These are phyloP conservation scores for Tephrocybe sp. DNA, from an alignment of 768 basidiomycete genomes.

Conservation along the genomic window DNA sequence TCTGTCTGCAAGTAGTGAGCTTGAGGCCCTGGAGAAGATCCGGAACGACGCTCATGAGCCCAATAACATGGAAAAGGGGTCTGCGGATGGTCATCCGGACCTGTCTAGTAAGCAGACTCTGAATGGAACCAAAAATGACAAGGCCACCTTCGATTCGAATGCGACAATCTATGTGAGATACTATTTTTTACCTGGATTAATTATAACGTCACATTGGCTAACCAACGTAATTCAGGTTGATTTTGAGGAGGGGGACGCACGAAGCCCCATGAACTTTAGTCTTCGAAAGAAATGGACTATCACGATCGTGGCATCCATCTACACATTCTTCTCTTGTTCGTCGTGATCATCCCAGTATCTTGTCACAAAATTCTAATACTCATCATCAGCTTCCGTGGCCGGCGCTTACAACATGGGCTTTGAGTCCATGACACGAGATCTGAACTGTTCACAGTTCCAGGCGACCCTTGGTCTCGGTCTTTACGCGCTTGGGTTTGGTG, in stretches of 20 bases:
- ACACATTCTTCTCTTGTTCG: slow-evolving; percentile 47
- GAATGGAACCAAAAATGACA: not conserved
- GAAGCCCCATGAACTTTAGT: slow-evolving; percentile 23
- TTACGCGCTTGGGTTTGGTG: slow-evolving; percentile 58
- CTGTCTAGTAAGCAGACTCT: not conserved
- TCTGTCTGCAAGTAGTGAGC: not conserved
- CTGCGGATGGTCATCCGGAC: not conserved
- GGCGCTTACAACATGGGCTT: slow-evolving; percentile 56
- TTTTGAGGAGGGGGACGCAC: slow-evolving; percentile 21
- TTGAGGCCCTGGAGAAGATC: not conserved
- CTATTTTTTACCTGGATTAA: not conserved
- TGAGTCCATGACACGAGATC: slow-evolving; percentile 52
- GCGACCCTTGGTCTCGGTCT: slow-evolving; percentile 49
- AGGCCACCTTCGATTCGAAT: not conserved
- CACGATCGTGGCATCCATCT: slow-evolving; percentile 43
- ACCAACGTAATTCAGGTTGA: slow-evolving; percentile 17
- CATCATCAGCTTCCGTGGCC: slow-evolving; percentile 41
- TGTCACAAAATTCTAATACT: not conserved
- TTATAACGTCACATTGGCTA: too few species aligned
- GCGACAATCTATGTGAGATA: slow-evolving; percentile 10
- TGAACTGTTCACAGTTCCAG: slow-evolving; percentile 41
- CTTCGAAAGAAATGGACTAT: slow-evolving; percentile 24
- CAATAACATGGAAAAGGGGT: not conserved
- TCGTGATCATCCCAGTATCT: not conserved
- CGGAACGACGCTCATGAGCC: not conserved